phyloP scores from a whole-genome alignment of 306 rosid species.

The Morella rubra region DNA sequence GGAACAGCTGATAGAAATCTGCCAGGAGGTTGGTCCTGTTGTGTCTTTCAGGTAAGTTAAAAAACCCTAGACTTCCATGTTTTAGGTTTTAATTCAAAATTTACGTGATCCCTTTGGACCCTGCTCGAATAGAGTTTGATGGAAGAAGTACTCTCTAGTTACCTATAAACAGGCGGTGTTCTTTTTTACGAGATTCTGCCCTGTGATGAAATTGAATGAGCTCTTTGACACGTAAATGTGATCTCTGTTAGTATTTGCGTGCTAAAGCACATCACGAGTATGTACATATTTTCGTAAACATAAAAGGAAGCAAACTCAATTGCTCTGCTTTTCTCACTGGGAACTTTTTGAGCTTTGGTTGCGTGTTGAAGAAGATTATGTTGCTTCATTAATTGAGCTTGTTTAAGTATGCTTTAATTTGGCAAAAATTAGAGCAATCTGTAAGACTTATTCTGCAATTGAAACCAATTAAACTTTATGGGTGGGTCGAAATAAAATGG shows the following conservation, averaged over 20 bases:
- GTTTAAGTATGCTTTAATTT: neutral
- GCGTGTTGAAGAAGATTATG: neutral
- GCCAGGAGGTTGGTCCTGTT: conserved; percentile 99
- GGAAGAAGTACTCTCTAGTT: neutral
- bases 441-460: neutral
- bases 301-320: neutral
- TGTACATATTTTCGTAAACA: neutral
- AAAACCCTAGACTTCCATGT: conserved; percentile 10
- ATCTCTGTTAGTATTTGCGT: neutral
- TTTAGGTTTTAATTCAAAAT: conserved; percentile 3
- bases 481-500: conserved; percentile 1
- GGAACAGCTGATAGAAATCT: conserved; percentile 95
- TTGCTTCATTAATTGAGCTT: neutral
- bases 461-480: conserved; percentile 7
- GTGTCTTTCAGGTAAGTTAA: conserved; percentile 82
- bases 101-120: neutral
- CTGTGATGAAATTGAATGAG: neutral
- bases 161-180: neutral
- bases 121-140: neutral
- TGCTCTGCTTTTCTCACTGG: neutral
- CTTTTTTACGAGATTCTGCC: neutral
- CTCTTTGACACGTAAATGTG: neutral
- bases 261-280: neutral
- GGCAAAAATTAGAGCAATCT: neutral
- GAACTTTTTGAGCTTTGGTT: neutral